phyloP scores from a whole-genome alignment of 2,329 filamentous ascomycete species.

The Pseudogymnoascus sp. region DNA sequence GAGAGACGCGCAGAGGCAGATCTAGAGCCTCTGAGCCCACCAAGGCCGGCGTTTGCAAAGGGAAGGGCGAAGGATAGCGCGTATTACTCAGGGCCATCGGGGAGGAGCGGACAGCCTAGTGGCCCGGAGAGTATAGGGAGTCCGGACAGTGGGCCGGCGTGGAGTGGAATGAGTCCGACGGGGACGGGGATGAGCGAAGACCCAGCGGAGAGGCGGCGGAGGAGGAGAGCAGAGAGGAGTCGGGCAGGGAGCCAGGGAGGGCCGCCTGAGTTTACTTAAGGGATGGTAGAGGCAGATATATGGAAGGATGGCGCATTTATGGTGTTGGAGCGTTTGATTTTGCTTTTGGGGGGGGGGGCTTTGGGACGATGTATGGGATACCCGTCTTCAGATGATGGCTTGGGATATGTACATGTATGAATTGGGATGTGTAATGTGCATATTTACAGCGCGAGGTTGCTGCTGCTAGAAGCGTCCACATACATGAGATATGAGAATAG shows the following conservation, averaged over 20 bases:
- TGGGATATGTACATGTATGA: conserved; percentile 7
- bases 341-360: neutral
- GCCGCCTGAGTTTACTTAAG: neutral
- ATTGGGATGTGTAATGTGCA: conserved; percentile 6
- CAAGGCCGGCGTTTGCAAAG: conserved; percentile 49
- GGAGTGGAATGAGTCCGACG: conserved; percentile 27
- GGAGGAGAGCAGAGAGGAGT: conserved; percentile 48
- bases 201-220: conserved; percentile 45
- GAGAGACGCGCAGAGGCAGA: conserved; percentile 31
- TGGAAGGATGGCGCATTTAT: neutral
- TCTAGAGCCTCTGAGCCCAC: conserved; percentile 40
- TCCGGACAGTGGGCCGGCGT: conserved; percentile 27
- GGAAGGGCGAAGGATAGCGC: conserved; percentile 51
- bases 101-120: conserved; percentile 22
- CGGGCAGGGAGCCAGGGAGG: neutral
- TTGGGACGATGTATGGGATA: neutral
- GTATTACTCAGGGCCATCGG: conserved; percentile 40
- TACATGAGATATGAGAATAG: conserved; percentile 4
- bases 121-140: conserved; percentile 21
- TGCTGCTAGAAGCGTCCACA: neutral
- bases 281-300: neutral
- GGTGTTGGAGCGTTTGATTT: conserved; percentile 6
- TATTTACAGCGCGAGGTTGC: conserved; percentile 1
- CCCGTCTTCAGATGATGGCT: neutral
- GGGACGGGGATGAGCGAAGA: conserved; percentile 29